Evolutionary conservation across 164 flowering plant species (phyloP).

Genomic region (Vitis labrusca): DNA sequence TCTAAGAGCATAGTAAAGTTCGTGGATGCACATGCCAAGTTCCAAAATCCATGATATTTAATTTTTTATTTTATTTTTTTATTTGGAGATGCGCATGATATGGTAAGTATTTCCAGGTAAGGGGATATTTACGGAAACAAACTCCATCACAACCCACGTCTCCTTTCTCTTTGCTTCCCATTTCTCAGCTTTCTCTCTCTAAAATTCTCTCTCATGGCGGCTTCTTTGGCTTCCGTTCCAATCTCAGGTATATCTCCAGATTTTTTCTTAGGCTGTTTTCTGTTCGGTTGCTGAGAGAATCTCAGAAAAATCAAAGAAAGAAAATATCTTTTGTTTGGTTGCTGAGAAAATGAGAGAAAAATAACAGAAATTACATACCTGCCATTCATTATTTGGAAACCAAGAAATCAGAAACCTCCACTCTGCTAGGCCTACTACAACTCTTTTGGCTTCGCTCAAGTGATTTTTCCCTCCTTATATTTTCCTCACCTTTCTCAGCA

Average conservation of each 20-base stretch:
- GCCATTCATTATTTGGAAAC: no score
- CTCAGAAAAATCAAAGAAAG: not conserved
- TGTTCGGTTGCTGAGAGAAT: not conserved
- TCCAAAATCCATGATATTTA: no score
- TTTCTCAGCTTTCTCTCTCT: not conserved
- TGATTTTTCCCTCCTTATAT: not conserved
- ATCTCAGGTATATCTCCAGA: slow-evolving; percentile 15
- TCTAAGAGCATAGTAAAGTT: no score
- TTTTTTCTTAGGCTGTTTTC: not conserved
- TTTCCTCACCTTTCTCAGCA: not conserved
- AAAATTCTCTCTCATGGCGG: slow-evolving; percentile 16
- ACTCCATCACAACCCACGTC: not conserved
- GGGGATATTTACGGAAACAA: not conserved
- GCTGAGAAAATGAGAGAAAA: not conserved
- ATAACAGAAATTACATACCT: not conserved
- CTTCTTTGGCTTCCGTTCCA: slow-evolving; percentile 16
- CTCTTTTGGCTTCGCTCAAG: no score
- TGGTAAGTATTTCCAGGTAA: no score
- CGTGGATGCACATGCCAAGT: no score
- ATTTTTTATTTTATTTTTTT: no score
- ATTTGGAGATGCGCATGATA: no score
- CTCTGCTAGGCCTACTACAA: no score
- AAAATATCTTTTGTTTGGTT: not conserved
- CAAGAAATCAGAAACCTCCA: no score
- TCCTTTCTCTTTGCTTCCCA: not conserved